Evolutionary conservation across 345 rosid species (phyloP).

Genomic region (Orychophragmus violaceus): DNA sequence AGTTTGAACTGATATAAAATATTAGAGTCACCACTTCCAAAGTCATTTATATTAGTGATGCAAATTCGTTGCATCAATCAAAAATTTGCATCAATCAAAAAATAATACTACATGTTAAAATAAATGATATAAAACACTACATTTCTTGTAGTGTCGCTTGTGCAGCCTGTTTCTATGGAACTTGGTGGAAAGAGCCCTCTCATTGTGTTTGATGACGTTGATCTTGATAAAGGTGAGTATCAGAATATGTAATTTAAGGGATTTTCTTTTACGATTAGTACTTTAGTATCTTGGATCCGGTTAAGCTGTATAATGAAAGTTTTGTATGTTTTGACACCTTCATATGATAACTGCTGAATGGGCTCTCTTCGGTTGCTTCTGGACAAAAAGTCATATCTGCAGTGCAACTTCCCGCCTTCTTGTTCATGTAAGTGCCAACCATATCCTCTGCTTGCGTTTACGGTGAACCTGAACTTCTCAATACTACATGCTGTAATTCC

Average conservation of each 20-base stretch:
- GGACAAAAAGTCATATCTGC: conserved; percentile 97
- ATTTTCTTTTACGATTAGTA: neutral
- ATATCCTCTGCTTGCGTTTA: neutral
- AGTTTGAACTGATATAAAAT: no score
- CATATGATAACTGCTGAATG: conserved; percentile 74
- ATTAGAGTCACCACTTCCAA: no score
- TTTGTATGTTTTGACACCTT: conserved; percentile 12
- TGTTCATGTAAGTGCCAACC: conserved; percentile 60
- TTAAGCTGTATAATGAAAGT: neutral
- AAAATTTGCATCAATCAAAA: no score
- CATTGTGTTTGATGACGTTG: conserved; percentile 85
- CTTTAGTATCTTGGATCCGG: neutral
- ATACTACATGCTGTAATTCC: neutral
- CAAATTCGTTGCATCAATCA: no score
- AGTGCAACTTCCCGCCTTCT: conserved; percentile 96
- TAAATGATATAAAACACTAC: no score
- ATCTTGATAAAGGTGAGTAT: conserved; percentile 73
- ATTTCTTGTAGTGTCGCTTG: no score
- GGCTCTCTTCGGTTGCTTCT: conserved; percentile 86
- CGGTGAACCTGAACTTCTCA: neutral
- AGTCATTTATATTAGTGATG: no score
- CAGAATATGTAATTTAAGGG: neutral
- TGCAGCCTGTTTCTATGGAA: conserved; percentile 85
- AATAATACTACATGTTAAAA: no score
- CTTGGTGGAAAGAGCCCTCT: conserved; percentile 96